phyloP scores from a whole-genome alignment of 2,329 filamentous ascomycete species.

The Bipolaris victoriae region DNA sequence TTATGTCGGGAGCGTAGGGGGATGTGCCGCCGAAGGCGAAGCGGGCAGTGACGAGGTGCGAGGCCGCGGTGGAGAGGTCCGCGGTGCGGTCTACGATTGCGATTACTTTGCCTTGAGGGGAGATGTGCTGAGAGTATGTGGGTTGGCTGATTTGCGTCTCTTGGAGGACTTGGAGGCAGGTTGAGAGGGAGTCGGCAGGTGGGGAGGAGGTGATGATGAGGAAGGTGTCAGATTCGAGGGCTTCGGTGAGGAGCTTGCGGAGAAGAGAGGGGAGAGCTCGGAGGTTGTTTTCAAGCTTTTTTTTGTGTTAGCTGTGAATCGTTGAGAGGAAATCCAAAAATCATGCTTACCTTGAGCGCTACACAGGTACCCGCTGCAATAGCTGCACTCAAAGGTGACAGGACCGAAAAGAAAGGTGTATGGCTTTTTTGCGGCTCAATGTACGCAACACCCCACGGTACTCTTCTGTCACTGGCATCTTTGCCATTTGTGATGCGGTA shows the following conservation, averaged over 20 bases:
- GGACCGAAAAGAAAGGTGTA: constrained; percentile 54
- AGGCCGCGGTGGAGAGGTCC: constrained; percentile 60
- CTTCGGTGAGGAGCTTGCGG: constrained; percentile 47
- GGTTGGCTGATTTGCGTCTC: constrained; percentile 22
- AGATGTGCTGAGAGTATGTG: constrained; percentile 43
- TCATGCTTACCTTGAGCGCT: constrained; percentile 53
- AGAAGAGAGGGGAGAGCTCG: constrained; percentile 46
- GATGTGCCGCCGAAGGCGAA: constrained; percentile 63
- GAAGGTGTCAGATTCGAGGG: constrained; percentile 59
- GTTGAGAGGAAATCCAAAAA: background rate
- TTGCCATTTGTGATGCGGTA: constrained; percentile 52
- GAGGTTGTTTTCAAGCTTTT: constrained; percentile 51
- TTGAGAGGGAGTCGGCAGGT: constrained; percentile 31
- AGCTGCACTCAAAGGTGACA: constrained; percentile 51
- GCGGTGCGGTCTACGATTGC: constrained; percentile 68
- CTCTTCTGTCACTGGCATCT: constrained; percentile 44
- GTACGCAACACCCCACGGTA: constrained; percentile 54
- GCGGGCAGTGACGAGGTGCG: constrained; percentile 59
- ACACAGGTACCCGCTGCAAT: constrained; percentile 60
- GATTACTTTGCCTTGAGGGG: constrained; percentile 50
- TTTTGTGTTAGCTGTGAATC: background rate
- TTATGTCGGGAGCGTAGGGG: constrained; percentile 66
- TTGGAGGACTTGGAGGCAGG: constrained; percentile 45
- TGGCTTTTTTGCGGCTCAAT: constrained; percentile 56
- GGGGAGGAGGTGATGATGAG: constrained; percentile 48